These are phyloP conservation scores for Schoenoplectus tabernaemontani DNA, from an alignment of 202 grass and related monocot species.

Conservation along the genomic window DNA sequence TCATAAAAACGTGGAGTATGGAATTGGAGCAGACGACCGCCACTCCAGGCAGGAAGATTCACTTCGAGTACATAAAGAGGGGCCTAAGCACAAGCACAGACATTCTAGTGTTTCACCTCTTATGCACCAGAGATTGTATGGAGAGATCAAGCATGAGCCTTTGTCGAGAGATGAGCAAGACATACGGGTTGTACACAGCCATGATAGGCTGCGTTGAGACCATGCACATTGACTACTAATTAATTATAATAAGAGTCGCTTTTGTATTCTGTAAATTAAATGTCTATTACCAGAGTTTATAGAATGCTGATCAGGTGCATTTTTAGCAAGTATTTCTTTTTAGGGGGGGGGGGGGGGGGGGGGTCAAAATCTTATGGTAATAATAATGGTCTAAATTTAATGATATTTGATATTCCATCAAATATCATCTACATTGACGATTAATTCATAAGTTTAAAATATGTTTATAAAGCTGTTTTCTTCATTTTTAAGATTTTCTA, in stretches of 20 bases:
- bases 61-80: slow-evolving; percentile 21
- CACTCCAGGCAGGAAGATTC: slow-evolving; percentile 26
- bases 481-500: no score
- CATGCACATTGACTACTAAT: slow-evolving; percentile 5
- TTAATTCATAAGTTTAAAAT: no score
- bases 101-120: slow-evolving; percentile 17
- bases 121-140: slow-evolving; percentile 2
- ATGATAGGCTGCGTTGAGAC: neutral
- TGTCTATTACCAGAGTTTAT: neutral
- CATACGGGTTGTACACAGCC: neutral
- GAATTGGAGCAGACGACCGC: neutral
- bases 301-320: no score
- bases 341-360: no score
- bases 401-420: no score
- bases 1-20: slow-evolving; percentile 19
- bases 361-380: no score
- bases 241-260: neutral
- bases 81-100: slow-evolving; percentile 40
- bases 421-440: no score
- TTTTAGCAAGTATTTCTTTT: no score
- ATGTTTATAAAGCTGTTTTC: no score
- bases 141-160: neutral
- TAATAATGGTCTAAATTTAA: no score
- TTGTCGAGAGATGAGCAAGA: neutral
- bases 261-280: neutral